Evolutionary conservation across 2,329 filamentous ascomycete species (phyloP).

Genomic region (Neofusicoccum umdonicola): DNA sequence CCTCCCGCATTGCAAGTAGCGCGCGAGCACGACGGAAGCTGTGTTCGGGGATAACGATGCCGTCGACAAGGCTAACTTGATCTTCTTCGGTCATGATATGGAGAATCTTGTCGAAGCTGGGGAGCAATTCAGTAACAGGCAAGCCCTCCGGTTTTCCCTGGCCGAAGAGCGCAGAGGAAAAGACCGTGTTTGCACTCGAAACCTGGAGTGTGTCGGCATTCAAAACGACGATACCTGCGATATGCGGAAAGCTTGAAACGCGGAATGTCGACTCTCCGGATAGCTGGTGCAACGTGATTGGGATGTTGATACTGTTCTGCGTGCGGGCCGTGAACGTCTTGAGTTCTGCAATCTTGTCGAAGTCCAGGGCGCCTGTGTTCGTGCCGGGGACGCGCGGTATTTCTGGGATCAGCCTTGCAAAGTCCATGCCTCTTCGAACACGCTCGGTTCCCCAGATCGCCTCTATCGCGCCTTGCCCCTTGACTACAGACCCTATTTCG

Average conservation of each 20-base stretch:
- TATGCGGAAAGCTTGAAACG: slow-evolving; percentile 93
- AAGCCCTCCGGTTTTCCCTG: slow-evolving; percentile 80
- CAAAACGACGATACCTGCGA: slow-evolving; percentile 92
- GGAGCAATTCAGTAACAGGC: slow-evolving; percentile 75
- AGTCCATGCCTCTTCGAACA: slow-evolving; percentile 65
- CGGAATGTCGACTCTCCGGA: slow-evolving; percentile 69
- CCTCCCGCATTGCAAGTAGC: slow-evolving; percentile 78
- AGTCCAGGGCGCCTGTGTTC: slow-evolving; percentile 72
- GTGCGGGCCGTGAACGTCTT: slow-evolving; percentile 85
- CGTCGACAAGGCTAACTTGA: slow-evolving; percentile 76
- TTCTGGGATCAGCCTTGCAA: slow-evolving; percentile 75
- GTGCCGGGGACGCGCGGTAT: slow-evolving; percentile 75
- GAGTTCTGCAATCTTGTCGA: slow-evolving; percentile 67
- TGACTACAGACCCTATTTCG: slow-evolving; percentile 70
- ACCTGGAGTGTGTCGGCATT: slow-evolving; percentile 75
- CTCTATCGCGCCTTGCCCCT: slow-evolving; percentile 70
- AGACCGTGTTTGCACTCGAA: slow-evolving; percentile 91
- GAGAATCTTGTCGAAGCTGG: slow-evolving; percentile 81
- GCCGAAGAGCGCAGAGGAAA: slow-evolving; percentile 88
- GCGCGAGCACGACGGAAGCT: slow-evolving; percentile 89
- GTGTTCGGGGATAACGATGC: slow-evolving; percentile 95
- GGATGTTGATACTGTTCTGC: slow-evolving; percentile 74
- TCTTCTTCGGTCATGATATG: slow-evolving; percentile 83
- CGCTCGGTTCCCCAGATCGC: slow-evolving; percentile 80
- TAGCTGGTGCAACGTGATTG: slow-evolving; percentile 74